A percentile compares a stretch with the other conserved stretches of the same genome.
Evolutionary conservation across 208 protist species (phyloP).

Genomic region (Trypanosoma avium): DNA sequence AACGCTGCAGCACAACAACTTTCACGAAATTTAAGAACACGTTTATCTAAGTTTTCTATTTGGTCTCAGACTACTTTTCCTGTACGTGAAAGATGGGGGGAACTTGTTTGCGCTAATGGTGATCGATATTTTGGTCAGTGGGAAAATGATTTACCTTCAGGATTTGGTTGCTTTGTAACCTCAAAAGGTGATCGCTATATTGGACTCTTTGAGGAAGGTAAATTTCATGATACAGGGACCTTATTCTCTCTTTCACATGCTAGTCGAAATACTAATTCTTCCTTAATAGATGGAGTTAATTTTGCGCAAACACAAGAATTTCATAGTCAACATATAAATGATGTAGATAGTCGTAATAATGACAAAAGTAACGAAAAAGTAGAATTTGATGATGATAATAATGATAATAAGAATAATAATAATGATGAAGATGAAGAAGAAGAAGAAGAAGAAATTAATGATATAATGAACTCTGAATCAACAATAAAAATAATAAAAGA

Average conservation of each 20-base stretch:
- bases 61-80: conserved; percentile 47
- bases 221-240: conserved; percentile 69
- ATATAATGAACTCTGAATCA: neutral
- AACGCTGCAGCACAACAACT: conserved; percentile 14
- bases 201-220: conserved; percentile 47
- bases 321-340: neutral
- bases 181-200: conserved; percentile 64
- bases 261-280: neutral
- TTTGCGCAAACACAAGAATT: conserved; percentile 7
- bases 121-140: conserved; percentile 85
- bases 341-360: neutral
- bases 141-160: conserved; percentile 53
- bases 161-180: conserved; percentile 77
- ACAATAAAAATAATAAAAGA: neutral
- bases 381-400: too few species aligned
- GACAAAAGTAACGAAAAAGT: too few species aligned
- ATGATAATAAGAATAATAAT: too few species aligned
- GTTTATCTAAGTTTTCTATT: conserved; percentile 55
- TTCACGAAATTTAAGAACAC: conserved; percentile 1
- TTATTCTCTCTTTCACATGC: conserved; percentile 42
- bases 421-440: neutral
- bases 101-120: conserved; percentile 48
- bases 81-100: conserved; percentile 61
- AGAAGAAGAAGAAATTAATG: neutral
- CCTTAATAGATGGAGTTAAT: conserved; percentile 28